Base-by-base conservation (phyloP, 306 rosid genomes). In the Geum urbanum region DNA sequence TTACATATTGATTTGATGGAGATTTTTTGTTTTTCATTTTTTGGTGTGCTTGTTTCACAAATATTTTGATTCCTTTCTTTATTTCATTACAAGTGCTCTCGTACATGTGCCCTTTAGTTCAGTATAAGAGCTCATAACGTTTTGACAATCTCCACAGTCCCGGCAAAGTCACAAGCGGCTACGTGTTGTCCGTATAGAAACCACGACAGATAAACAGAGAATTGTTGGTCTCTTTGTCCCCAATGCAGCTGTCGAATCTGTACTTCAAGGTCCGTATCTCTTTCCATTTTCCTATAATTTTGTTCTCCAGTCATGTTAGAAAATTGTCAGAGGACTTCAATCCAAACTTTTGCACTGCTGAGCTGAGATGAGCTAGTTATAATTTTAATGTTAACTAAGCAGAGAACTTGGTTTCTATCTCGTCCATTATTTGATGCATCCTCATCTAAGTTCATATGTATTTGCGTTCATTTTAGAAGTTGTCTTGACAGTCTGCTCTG, bases 201-300 rank as follows among this genome's bases (percentile, higher is more conserved):
- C 99, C 75, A 89, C 92, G 16, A 75, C 78, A 53, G 96, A 91
- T 75, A 86, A 76, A 58, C 85, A 69, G 79, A 86, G 97, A 61
- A 87, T 95, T 52, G 99, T 95, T 74, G 97, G 99, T 70, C 89
- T 95, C 56, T 91, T 85, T 77, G 96, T 95, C 49, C 97, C 99
- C 58, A 95, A 95, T 76, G 85, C 95, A 60, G 99, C 92, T 13
- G 97, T 95, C 72, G 97, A 91, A 83, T 66, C 83, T 47, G 99
- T 94, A 72, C 99, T 95, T 71, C 92, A 79, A 95, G 99, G 99
- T 88, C 76, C 77, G 66, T 71, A 77, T 73, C 61, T 13, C 75
- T 50, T 44, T 47, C 69, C 44, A 9, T 44, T 24, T 41, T 40
- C 2, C 40, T 19, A 39, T 47, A 44, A 51, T n/a, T n/a, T 39